Conservation (phyloP, 83 land plant species). For the Diphasiastrum complanatum region DNA sequence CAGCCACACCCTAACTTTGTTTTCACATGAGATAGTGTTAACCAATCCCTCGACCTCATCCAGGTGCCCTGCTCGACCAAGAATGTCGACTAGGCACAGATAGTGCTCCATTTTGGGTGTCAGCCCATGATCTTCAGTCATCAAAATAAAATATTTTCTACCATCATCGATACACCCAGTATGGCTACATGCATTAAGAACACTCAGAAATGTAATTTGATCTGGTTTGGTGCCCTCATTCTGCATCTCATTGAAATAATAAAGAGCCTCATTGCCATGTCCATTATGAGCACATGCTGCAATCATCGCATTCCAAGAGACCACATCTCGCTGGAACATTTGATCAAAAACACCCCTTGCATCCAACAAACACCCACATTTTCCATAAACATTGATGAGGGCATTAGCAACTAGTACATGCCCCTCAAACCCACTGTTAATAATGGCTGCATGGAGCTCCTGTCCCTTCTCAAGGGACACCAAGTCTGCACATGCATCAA, state of each 20-base stretch:
- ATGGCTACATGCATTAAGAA: not conserved
- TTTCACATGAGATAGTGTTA: not conserved
- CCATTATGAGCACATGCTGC: not conserved
- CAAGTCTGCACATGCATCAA: not conserved
- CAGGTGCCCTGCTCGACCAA: not conserved
- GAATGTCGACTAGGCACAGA: not conserved
- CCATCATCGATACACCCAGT: no score
- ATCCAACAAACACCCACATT: not conserved
- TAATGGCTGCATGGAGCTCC: not conserved
- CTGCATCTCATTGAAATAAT: not conserved
- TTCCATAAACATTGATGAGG: not conserved
- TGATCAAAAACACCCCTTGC: not conserved
- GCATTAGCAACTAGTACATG: not conserved
- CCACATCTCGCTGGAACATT: not conserved
- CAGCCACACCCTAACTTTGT: not conserved
- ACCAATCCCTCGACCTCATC: not conserved
- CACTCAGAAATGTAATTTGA: not conserved
- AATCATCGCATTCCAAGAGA: not conserved
- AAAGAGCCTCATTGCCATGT: not conserved
- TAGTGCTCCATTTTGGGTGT: not conserved
- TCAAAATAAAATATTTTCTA: no score
- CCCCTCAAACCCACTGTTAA: not conserved
- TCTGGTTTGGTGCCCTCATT: not conserved
- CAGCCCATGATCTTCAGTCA: not conserved
- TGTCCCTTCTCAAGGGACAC: not conserved